A percentile compares a stretch with the other conserved stretches of the same genome.
Evolutionary conservation across 108 stramenopile genomes (phyloP).

Genomic region (Pseudonitzschia delicatissima): DNA sequence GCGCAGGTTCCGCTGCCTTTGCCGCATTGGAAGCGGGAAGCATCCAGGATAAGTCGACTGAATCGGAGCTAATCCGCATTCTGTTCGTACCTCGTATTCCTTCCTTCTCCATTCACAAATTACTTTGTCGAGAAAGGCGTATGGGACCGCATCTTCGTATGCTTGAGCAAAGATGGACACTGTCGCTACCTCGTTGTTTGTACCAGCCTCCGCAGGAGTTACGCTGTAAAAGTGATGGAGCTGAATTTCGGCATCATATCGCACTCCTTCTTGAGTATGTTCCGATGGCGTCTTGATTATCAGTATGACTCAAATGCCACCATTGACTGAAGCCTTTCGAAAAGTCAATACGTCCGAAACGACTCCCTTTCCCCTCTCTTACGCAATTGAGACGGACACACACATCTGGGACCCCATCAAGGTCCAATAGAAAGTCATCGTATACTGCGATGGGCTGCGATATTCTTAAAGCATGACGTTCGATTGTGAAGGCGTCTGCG

Average conservation of each 20-base stretch:
- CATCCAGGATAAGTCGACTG: constrained; percentile 27
- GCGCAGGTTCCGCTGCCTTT: constrained; percentile 3
- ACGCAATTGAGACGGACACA: constrained; percentile 3
- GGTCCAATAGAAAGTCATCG: constrained; percentile 1
- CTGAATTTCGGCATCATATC: constrained; percentile 49
- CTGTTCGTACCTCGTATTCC: constrained; percentile 38
- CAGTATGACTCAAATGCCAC: constrained; percentile 34
- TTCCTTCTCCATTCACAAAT: constrained; percentile 48
- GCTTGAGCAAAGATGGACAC: constrained; percentile 41
- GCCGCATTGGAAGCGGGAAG: constrained; percentile 13
- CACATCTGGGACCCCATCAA: constrained; percentile 7
- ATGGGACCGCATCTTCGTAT: constrained; percentile 25
- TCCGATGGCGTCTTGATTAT: constrained; percentile 43
- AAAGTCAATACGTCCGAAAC: constrained; percentile 28
- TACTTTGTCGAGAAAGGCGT: constrained; percentile 42
- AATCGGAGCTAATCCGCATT: constrained; percentile 41
- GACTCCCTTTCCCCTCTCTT: constrained; percentile 10
- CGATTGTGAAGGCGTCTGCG: constrained; percentile 31
- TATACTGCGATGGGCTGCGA: constrained; percentile 22
- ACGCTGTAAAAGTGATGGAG: constrained; percentile 36
- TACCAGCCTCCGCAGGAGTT: constrained; percentile 7
- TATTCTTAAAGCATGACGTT: constrained; percentile 40
- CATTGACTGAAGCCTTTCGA: constrained; percentile 27
- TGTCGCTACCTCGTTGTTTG: constrained; percentile 32
- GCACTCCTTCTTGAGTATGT: constrained; percentile 44